Conservation (phyloP, 2,329 filamentous ascomycete species). For the Monilinia aucupariae region DNA sequence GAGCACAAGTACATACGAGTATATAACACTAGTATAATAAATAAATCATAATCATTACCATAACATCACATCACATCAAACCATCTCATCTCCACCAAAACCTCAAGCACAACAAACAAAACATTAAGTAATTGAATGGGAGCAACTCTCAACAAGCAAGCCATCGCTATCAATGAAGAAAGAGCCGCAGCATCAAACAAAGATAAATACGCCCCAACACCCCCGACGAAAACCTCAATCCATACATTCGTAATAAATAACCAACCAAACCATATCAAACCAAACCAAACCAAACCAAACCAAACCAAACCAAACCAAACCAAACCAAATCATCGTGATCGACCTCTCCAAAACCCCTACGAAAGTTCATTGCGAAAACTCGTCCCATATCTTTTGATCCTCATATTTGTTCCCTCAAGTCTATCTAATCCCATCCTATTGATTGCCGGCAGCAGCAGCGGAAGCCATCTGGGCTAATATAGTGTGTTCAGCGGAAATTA, state of each 20-base stretch:
- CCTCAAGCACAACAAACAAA: background rate
- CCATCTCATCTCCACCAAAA: too few species aligned
- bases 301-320: background rate
- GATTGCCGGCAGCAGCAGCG: conserved; percentile 21
- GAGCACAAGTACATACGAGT: too few species aligned
- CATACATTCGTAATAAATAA: background rate
- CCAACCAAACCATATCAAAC: background rate
- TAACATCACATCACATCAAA: too few species aligned
- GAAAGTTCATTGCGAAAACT: background rate
- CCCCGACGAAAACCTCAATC: background rate
- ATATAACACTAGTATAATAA: too few species aligned
- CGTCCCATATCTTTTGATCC: background rate
- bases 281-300: background rate
- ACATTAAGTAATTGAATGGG: background rate
- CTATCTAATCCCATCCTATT: background rate
- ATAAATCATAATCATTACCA: too few species aligned
- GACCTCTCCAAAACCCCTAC: background rate
- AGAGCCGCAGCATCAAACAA: too few species aligned
- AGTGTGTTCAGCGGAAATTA: conserved; percentile 7
- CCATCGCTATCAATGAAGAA: background rate
- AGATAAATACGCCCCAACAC: background rate
- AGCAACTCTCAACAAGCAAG: background rate
- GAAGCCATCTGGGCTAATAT: conserved; percentile 24
- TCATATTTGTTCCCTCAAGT: background rate
- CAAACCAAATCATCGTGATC: too few species aligned